phyloP scores from a whole-genome alignment of 2,329 filamentous ascomycete species.

The Colletotrichum sp. region DNA sequence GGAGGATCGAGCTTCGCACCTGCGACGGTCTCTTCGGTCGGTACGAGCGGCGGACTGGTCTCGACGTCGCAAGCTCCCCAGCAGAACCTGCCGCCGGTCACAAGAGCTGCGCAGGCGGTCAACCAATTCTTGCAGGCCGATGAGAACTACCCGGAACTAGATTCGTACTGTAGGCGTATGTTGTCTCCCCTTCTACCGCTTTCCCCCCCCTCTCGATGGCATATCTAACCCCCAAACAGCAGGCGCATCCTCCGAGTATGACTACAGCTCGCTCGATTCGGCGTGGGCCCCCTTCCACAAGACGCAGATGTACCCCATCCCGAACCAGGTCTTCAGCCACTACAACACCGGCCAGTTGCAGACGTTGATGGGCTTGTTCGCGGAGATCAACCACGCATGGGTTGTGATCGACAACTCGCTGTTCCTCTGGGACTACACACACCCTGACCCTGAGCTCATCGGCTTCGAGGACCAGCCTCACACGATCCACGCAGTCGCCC shows the following conservation, averaged over 20 bases:
- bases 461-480: slow-evolving; percentile 90
- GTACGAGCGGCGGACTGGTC: slow-evolving; percentile 30
- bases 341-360: slow-evolving; percentile 87
- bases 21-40: slow-evolving; percentile 28
- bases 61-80: slow-evolving; percentile 48
- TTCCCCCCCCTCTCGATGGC: not conserved
- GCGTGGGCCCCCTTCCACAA: slow-evolving; percentile 92
- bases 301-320: slow-evolving; percentile 85
- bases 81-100: slow-evolving; percentile 67
- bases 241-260: slow-evolving; percentile 91
- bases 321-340: slow-evolving; percentile 89
- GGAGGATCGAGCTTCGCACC: slow-evolving; percentile 17
- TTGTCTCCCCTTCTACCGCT: slow-evolving; percentile 21
- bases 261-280: slow-evolving; percentile 69
- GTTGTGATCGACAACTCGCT: slow-evolving; percentile 94
- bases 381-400: slow-evolving; percentile 94
- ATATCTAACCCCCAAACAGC: slow-evolving; percentile 57
- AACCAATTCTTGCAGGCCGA: slow-evolving; percentile 80
- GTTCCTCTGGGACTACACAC: slow-evolving; percentile 97
- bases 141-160: slow-evolving; percentile 84
- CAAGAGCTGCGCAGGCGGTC: slow-evolving; percentile 82
- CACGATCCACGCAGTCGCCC: slow-evolving; percentile 88
- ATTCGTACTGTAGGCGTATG: slow-evolving; percentile 88
- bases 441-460: slow-evolving; percentile 87
- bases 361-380: slow-evolving; percentile 95